These are phyloP conservation scores for Citrus unshiu DNA, from an alignment of 345 rosid genomes.

Conservation along the genomic window DNA sequence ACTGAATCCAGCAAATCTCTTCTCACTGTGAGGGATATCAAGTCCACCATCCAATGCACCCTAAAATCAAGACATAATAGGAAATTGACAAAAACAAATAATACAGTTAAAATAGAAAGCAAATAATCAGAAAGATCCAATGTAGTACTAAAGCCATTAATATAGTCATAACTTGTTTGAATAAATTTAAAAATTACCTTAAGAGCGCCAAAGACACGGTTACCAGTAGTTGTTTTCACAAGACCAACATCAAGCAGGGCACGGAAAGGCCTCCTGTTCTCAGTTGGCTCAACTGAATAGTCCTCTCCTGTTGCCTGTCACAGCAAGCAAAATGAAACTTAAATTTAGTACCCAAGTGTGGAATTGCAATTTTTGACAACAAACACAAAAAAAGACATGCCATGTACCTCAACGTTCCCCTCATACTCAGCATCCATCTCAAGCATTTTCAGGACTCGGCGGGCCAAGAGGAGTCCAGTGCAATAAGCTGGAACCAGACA, in stretches of 20 bases:
- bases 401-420: slow-evolving; percentile 61
- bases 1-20: slow-evolving; percentile 67
- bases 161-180: neutral
- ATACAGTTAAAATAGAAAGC: neutral
- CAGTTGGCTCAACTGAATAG: slow-evolving; percentile 66
- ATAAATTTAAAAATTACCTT: slow-evolving; percentile 36
- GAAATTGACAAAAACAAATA: neutral
- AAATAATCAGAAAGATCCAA: neutral
- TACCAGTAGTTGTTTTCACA: slow-evolving; percentile 68
- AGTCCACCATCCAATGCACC: slow-evolving; percentile 79
- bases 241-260: slow-evolving; percentile 84
- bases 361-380: neutral
- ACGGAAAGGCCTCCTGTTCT: slow-evolving; percentile 68
- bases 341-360: neutral
- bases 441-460: slow-evolving; percentile 59
- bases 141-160: neutral
- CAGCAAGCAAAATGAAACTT: neutral
- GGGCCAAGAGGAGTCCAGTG: slow-evolving; percentile 73
- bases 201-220: slow-evolving; percentile 73
- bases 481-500: slow-evolving; percentile 46
- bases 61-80: slow-evolving; percentile 17
- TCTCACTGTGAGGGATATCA: slow-evolving; percentile 77
- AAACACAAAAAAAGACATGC: neutral
- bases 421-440: slow-evolving; percentile 69
- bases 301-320: slow-evolving; percentile 71